Conservation (phyloP, 2,329 filamentous ascomycete species). For the Chrysoporthe austroafricana region DNA sequence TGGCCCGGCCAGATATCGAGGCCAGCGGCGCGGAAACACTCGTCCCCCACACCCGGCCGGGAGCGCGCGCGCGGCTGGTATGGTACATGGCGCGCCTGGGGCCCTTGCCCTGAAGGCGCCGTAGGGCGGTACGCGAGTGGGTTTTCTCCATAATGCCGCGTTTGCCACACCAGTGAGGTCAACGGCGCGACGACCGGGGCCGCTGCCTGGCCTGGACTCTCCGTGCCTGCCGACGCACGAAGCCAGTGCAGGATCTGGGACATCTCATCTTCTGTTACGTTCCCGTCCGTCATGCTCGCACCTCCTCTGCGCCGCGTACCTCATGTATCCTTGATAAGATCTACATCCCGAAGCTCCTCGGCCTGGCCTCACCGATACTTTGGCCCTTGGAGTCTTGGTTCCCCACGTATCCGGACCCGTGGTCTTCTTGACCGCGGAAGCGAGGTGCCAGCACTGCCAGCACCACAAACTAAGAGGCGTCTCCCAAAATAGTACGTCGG, state of each 20-base stretch:
- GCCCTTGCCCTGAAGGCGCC: neutral
- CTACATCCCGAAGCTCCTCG: neutral
- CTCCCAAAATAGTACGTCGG: neutral
- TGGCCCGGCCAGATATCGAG: neutral
- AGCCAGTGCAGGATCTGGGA: neutral
- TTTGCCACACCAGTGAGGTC: neutral
- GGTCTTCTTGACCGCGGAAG: neutral
- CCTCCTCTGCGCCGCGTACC: neutral
- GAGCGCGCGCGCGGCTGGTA: neutral
- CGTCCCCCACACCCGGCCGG: neutral
- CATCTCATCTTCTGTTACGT: neutral
- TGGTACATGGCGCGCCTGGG: neutral
- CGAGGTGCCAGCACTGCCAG: neutral
- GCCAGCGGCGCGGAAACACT: neutral
- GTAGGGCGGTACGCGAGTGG: neutral
- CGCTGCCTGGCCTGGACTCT: neutral
- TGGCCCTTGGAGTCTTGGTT: neutral
- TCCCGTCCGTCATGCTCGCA: neutral
- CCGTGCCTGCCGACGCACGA: neutral
- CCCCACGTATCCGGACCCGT: neutral
- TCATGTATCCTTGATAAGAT: neutral
- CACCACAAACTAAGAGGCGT: neutral
- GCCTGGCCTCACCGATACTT: neutral
- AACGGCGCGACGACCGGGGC: neutral
- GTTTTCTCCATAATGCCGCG: neutral